Conservation (phyloP, 169 alveolate species). For the Plasmodium falciparum region DNA sequence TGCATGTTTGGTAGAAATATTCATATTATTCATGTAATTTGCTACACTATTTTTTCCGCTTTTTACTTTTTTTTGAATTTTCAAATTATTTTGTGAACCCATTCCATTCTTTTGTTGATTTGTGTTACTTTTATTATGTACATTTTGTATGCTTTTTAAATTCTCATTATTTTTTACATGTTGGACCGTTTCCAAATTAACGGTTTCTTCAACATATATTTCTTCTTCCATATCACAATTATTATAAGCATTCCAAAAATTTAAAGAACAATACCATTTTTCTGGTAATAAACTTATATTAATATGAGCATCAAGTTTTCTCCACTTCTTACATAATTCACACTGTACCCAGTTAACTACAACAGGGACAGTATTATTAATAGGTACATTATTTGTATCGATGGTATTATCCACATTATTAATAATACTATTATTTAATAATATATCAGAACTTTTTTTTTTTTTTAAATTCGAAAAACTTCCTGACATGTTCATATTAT, state of each 20-base stretch:
- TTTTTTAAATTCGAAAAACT: constrained; percentile 1
- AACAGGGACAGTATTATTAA: neutral
- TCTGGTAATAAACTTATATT: constrained; percentile 83
- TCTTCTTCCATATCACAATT: constrained; percentile 68
- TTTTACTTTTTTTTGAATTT: constrained; percentile 1
- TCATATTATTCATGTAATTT: neutral
- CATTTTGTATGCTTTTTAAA: neutral
- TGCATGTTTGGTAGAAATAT: too few species aligned
- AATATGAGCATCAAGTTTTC: constrained; percentile 79
- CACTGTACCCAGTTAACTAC: constrained; percentile 88
- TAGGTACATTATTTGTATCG: neutral
- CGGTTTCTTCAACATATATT: constrained; percentile 37
- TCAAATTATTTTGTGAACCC: neutral
- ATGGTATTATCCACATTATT: neutral
- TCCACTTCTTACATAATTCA: constrained; percentile 86
- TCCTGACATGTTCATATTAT: constrained; percentile 15
- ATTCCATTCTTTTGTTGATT: neutral
- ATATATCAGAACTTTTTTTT: neutral
- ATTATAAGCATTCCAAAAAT: constrained; percentile 79
- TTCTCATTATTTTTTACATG: neutral
- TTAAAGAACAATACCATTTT: constrained; percentile 84
- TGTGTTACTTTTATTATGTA: constrained; percentile 10
- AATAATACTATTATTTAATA: neutral
- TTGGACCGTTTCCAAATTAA: neutral
- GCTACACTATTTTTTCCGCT: constrained; percentile 7